These are phyloP conservation scores for Botryotinia convoluta DNA, from an alignment of 2,329 filamentous ascomycete genomes.

Conservation along the genomic window DNA sequence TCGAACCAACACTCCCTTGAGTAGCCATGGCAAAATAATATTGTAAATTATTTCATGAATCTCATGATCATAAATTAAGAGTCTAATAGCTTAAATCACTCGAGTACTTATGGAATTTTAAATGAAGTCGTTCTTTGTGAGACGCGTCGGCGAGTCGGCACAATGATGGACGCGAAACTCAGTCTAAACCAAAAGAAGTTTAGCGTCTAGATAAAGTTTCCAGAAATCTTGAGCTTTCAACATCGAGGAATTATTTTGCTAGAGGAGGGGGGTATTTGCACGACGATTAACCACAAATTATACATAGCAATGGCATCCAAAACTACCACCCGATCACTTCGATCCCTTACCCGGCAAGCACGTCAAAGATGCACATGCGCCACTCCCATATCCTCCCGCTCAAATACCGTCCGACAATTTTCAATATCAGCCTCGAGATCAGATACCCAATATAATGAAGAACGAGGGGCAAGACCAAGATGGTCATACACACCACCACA, in stretches of 20 bases:
- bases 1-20: slow-evolving; percentile 27
- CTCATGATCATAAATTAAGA: slow-evolving; percentile 23
- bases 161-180: slow-evolving; percentile 17
- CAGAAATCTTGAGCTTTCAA: slow-evolving; percentile 21
- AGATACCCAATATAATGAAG: slow-evolving; percentile 37
- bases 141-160: slow-evolving; percentile 26
- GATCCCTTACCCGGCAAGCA: slow-evolving; percentile 37
- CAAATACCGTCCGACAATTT: slow-evolving; percentile 29
- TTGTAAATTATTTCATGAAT: slow-evolving; percentile 10
- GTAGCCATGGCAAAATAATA: slow-evolving; percentile 35
- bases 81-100: neutral
- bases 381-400: slow-evolving; percentile 23
- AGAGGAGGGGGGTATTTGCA: slow-evolving; percentile 11
- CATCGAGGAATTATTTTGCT: slow-evolving; percentile 17
- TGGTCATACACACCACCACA: slow-evolving; percentile 68
- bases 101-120: neutral
- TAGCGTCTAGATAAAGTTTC: slow-evolving; percentile 23
- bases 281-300: slow-evolving; percentile 10
- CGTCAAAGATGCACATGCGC: slow-evolving; percentile 33
- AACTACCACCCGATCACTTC: slow-evolving; percentile 43
- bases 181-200: neutral
- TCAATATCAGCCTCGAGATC: slow-evolving; percentile 31
- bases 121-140: slow-evolving; percentile 8
- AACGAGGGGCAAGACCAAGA: slow-evolving; percentile 50
- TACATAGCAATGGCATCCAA: slow-evolving; percentile 47